Evolutionary conservation across 331 rosid species (phyloP).

Genomic region (Saraca asoca): DNA sequence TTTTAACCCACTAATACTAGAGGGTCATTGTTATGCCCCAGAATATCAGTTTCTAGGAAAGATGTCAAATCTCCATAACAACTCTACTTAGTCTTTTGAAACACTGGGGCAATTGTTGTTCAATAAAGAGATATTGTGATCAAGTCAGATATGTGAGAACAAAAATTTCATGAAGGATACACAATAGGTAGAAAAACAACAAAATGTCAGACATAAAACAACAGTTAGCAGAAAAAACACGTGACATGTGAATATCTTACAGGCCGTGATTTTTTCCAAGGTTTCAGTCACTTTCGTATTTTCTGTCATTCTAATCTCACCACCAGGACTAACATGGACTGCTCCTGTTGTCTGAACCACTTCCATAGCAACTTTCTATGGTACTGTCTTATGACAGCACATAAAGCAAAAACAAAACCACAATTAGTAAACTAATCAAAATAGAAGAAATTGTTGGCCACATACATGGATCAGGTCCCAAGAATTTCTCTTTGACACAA

Average conservation of each 20-base stretch:
- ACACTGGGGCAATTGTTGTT: neutral
- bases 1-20: too few species aligned
- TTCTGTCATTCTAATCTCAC: slow-evolving; percentile 20
- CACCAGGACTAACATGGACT: neutral
- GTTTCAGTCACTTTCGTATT: slow-evolving; percentile 9
- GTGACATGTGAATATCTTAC: slow-evolving; percentile 33
- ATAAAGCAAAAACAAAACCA: slow-evolving; percentile 21
- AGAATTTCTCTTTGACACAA: too few species aligned
- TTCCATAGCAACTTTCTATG: slow-evolving; percentile 29
- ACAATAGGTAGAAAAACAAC: neutral
- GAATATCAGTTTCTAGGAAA: too few species aligned
- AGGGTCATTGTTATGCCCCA: neutral
- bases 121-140: too few species aligned
- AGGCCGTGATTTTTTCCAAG: neutral
- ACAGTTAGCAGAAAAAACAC: neutral
- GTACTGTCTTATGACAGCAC: neutral
- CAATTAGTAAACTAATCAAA: neutral
- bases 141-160: neutral
- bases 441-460: slow-evolving; percentile 1
- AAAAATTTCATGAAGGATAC: neutral
- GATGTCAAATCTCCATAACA: neutral
- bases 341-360: slow-evolving; percentile 3
- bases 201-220: neutral
- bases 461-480: too few species aligned
- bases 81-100: too few species aligned